Evolutionary conservation across 2,329 filamentous ascomycete species (phyloP).

Genomic region (Pseudogymnoascus sp.): DNA sequence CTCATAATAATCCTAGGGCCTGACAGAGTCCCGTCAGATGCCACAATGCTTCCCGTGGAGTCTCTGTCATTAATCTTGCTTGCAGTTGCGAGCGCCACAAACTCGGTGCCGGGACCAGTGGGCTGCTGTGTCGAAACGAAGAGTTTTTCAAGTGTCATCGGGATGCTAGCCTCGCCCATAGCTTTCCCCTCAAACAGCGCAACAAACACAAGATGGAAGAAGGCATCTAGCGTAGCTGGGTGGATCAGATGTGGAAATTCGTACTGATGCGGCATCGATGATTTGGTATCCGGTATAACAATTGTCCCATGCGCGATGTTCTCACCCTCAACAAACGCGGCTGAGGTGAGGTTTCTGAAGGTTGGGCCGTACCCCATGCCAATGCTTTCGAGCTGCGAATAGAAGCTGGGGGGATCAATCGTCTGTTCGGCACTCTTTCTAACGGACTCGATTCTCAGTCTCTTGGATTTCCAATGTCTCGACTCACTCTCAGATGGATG

Average conservation of each 20-base stretch:
- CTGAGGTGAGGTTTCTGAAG: slow-evolving; percentile 30
- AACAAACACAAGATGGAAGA: slow-evolving; percentile 46
- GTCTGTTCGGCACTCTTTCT: slow-evolving; percentile 22
- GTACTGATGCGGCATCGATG: slow-evolving; percentile 45
- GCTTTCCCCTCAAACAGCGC: slow-evolving; percentile 32
- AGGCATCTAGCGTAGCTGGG: slow-evolving; percentile 48
- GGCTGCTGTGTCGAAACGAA: slow-evolving; percentile 27
- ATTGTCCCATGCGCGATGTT: slow-evolving; percentile 4
- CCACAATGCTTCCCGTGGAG: slow-evolving; percentile 37
- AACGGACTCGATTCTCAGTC: background rate
- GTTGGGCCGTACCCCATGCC: slow-evolving; percentile 14
- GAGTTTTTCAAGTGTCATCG: background rate
- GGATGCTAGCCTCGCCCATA: slow-evolving; percentile 30
- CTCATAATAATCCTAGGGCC: slow-evolving; percentile 37
- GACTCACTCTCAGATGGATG: background rate
- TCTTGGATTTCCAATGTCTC: slow-evolving; percentile 10
- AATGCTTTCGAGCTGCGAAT: slow-evolving; percentile 15
- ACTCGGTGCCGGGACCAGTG: slow-evolving; percentile 27
- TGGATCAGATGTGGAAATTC: slow-evolving; percentile 51
- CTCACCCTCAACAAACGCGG: slow-evolving; percentile 34
- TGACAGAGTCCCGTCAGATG: slow-evolving; percentile 32
- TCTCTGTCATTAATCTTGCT: slow-evolving; percentile 31
- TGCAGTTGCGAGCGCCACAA: slow-evolving; percentile 38
- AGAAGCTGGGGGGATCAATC: slow-evolving; percentile 32
- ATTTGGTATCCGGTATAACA: slow-evolving; percentile 31